A percentile compares a stretch with the other conserved stretches of the same genome.
Evolutionary conservation across 2,329 filamentous ascomycete genomes (phyloP).

Genomic region (Xylariaceae sp.): DNA sequence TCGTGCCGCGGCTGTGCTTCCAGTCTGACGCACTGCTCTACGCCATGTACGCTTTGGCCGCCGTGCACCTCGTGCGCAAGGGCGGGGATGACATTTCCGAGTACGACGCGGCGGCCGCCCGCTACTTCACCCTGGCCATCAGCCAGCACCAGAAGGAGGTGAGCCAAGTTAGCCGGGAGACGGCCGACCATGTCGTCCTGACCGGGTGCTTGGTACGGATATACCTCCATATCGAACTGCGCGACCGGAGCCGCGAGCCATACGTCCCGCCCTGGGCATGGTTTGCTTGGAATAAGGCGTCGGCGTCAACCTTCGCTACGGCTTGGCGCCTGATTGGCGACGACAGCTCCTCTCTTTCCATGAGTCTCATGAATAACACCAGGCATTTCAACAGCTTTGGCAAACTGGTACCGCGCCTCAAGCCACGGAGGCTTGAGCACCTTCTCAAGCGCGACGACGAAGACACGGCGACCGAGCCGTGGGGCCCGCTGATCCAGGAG

Average conservation of each 20-base stretch:
- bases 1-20: slow-evolving; percentile 6
- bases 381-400: slow-evolving; percentile 5
- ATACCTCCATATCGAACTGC: slow-evolving; percentile 5
- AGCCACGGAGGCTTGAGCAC: slow-evolving; percentile 5
- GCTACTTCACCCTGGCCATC: slow-evolving; percentile 13
- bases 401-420: slow-evolving; percentile 1
- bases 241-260: slow-evolving; percentile 6
- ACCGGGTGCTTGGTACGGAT: slow-evolving; percentile 9
- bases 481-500: slow-evolving; percentile 9
- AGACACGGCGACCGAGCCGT: slow-evolving; percentile 5
- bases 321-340: slow-evolving; percentile 7
- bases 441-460: slow-evolving; percentile 6
- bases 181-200: slow-evolving; percentile 10
- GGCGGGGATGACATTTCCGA: slow-evolving; percentile 3
- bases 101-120: slow-evolving; percentile 3
- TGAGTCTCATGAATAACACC: slow-evolving; percentile 7
- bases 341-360: slow-evolving; percentile 8
- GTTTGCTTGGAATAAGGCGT: slow-evolving; percentile 6
- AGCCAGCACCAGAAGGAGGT: slow-evolving; percentile 13
- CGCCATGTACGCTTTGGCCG: slow-evolving; percentile 11
- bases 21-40: slow-evolving; percentile 12
- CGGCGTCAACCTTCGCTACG: slow-evolving; percentile 8
- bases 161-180: slow-evolving; percentile 7
- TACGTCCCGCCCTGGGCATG: slow-evolving; percentile 12
- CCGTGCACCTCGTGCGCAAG: slow-evolving; percentile 8